A percentile compares a stretch with the other conserved stretches of the same genome.
Evolutionary conservation across 1,284 basidiomycete genomes (phyloP).

Genomic region (Leccinum fallax): DNA sequence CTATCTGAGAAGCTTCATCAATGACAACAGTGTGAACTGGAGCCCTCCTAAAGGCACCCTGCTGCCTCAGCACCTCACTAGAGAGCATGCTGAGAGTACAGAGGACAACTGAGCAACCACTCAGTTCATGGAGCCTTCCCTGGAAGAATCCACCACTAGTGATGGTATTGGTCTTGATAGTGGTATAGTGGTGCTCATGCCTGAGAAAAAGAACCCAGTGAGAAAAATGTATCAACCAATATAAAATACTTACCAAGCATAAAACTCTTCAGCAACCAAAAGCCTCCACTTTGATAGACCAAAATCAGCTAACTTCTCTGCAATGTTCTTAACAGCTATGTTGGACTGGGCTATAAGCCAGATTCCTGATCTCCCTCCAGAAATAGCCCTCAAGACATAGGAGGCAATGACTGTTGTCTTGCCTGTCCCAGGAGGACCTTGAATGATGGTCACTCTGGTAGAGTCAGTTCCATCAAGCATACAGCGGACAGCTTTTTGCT

Average conservation of each 20-base stretch:
- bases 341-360: constrained; percentile 60
- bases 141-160: constrained; percentile 34
- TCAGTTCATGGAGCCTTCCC: constrained; percentile 24
- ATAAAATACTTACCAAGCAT: constrained; percentile 41
- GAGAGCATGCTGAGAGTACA: constrained; percentile 77
- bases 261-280: constrained; percentile 50
- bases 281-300: constrained; percentile 44
- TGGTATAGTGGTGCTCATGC: constrained; percentile 54
- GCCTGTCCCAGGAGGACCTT: constrained; percentile 55
- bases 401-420: constrained; percentile 51
- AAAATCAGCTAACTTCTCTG: constrained; percentile 48
- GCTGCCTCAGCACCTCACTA: constrained; percentile 37
- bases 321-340: constrained; percentile 57
- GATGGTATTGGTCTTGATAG: constrained; percentile 41
- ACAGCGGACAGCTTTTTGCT: constrained; percentile 27
- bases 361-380: constrained; percentile 34
- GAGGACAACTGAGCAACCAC: constrained; percentile 31
- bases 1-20: constrained; percentile 55
- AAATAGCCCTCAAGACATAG: constrained; percentile 40
- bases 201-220: constrained; percentile 30
- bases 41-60: constrained; percentile 26
- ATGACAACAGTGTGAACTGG: constrained; percentile 43
- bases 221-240: not conserved
- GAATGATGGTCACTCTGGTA: constrained; percentile 38
- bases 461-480: constrained; percentile 31